Evolutionary conservation across 1,284 basidiomycete genomes (phyloP).

Genomic region (Amylostereum chailletii): DNA sequence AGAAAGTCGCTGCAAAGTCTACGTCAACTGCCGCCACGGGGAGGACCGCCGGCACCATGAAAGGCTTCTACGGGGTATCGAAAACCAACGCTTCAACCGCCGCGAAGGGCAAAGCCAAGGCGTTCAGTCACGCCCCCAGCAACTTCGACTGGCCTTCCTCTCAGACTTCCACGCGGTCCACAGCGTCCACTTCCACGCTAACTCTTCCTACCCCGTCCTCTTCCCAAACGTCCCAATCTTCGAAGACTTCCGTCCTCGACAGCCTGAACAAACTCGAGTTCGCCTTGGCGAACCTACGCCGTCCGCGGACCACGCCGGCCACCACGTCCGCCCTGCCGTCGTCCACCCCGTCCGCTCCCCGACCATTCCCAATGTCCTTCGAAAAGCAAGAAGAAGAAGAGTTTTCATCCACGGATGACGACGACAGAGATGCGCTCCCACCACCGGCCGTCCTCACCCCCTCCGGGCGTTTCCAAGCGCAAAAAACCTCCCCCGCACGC

Average conservation of each 20-base stretch:
- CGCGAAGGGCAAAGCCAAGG: background rate
- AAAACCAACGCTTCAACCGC: constrained; percentile 1
- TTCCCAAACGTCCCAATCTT: background rate
- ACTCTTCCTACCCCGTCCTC: background rate
- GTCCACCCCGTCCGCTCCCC: background rate
- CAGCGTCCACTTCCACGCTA: background rate
- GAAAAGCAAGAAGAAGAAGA: constrained; percentile 4
- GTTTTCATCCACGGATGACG: background rate
- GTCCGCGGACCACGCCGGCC: background rate
- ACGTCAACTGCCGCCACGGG: background rate
- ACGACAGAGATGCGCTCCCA: constrained; percentile 7
- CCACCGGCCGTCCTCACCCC: constrained; percentile 1
- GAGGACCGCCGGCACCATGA: background rate
- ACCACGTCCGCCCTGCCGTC: background rate
- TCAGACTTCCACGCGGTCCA: background rate
- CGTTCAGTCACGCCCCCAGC: background rate
- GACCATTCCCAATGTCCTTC: constrained; percentile 18
- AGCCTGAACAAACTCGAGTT: background rate
- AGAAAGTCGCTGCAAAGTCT: background rate
- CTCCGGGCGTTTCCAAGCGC: constrained; percentile 6
- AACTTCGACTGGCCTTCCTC: background rate
- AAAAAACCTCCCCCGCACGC: constrained; percentile 7
- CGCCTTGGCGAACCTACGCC: background rate
- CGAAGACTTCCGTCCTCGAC: background rate
- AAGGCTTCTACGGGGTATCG: constrained; percentile 5